Evolutionary conservation across 257 asterid genomes (phyloP), one percentile per base, ranked within the genome.

Genomic region (Solanum chiquidenum): DNA sequence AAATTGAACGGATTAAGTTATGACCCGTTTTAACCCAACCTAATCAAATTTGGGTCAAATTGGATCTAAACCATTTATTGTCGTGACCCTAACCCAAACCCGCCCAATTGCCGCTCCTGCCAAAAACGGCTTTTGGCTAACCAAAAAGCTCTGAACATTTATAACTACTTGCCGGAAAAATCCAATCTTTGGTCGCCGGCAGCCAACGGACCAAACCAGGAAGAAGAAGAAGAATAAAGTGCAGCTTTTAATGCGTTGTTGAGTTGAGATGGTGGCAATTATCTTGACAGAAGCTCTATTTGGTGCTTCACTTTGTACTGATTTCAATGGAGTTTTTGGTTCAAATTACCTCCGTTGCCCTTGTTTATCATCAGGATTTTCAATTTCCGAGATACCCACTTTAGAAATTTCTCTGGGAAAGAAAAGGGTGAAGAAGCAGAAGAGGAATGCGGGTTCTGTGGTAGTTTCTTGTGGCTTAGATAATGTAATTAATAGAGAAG

Each of bases 401-500:
- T 18, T 87, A 3, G 90, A 90, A 21, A 6, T 88, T 83, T 87
- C 90, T 49, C 75, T 90, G 83, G 52, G 37, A 82, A 87, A 35
- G 85, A 93, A 90, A 23, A 88, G 85, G 84, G 73, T 20, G 88
- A 90, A 66, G 42, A 92, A 87, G 62, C 87, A 66, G 74, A 86
- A 52, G 76, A 87, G 83, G 85, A 83, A 16, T 18, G n/a, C 23
- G 9, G 16, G 86, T 62, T 33, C 86, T 12, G 66, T 88, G 9
- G 87, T 84, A 72, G 82, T 85, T 33, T 40, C 80, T 66, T 66
- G 91, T 87, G 87, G 89, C 23, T 79, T 71, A 38, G 89, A 84
- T 66, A 90, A 89, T 85, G 92, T 88, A 74, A 74, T 92, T 64
- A 95, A 92, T 83, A 88, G 66, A 68, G 91, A 94, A 87, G 96